Evolutionary conservation across 2,329 filamentous ascomycete genomes (phyloP).

Genomic region (Botrytis elliptica): DNA sequence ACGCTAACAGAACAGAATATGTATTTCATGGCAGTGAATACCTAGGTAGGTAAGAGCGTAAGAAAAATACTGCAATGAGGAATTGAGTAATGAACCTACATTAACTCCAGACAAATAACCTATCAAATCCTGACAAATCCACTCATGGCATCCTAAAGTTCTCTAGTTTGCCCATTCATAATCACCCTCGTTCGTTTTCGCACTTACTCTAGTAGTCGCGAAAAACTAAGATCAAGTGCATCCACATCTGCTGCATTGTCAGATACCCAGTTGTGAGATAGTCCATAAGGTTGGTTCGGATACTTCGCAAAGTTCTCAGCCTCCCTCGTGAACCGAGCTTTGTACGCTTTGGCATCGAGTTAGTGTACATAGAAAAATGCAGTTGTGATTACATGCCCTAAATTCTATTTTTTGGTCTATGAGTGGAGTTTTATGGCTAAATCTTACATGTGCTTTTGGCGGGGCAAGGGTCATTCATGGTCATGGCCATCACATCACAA

Average conservation of each 20-base stretch:
- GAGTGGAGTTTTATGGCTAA: not conserved
- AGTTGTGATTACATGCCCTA: not conserved
- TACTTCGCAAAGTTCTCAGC: not conserved
- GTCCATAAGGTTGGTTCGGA: not conserved
- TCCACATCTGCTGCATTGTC: not conserved
- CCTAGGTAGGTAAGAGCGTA: not conserved
- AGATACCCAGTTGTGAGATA: not conserved
- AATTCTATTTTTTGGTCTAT: constrained; percentile 9
- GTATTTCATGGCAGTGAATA: not conserved
- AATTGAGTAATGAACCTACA: not conserved
- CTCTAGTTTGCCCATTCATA: not conserved
- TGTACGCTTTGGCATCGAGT: not conserved
- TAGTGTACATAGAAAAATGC: not conserved
- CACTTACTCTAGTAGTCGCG: not conserved
- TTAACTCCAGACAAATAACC: not conserved
- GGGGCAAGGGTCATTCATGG: constrained; percentile 4
- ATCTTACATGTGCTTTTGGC: constrained; percentile 14
- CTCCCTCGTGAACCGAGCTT: not conserved
- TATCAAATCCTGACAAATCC: constrained; percentile 21
- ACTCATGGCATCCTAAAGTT: not conserved
- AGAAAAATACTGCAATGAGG: constrained; percentile 1
- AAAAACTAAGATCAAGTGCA: not conserved
- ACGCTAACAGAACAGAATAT: not conserved
- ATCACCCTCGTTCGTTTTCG: not conserved
- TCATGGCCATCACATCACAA: constrained; percentile 2